Percentiles rank a stretch among this genome's conserved stretches.
Evolutionary conservation across 768 basidiomycete species (phyloP).

Genomic region (Trametes cubensis): DNA sequence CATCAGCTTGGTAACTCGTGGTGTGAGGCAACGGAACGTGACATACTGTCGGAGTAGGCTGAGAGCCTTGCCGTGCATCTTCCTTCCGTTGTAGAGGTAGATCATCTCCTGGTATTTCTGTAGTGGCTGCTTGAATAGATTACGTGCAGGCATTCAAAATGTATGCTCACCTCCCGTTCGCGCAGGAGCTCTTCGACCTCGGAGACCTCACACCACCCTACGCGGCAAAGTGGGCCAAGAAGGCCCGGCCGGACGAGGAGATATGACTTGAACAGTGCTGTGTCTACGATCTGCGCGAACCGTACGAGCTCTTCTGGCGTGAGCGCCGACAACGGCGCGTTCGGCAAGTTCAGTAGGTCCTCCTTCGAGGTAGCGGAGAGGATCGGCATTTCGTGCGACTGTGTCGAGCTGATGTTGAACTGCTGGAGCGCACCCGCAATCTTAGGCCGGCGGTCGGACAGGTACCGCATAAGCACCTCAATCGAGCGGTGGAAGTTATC

Average conservation of each 20-base stretch:
- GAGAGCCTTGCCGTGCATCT: slow-evolving; percentile 92
- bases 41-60: slow-evolving; percentile 81
- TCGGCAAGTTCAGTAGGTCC: slow-evolving; percentile 79
- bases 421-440: slow-evolving; percentile 74
- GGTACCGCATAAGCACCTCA: slow-evolving; percentile 84
- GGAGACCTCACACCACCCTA: slow-evolving; percentile 95
- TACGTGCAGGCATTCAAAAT: neutral
- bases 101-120: slow-evolving; percentile 93
- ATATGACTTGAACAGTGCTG: slow-evolving; percentile 92
- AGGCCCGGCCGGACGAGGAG: slow-evolving; percentile 78
- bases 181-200: slow-evolving; percentile 89
- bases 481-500: slow-evolving; percentile 71
- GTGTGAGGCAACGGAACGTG: neutral
- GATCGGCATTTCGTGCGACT: slow-evolving; percentile 66
- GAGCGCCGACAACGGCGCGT: slow-evolving; percentile 68
- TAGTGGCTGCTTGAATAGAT: neutral
- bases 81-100: slow-evolving; percentile 90
- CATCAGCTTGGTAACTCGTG: neutral
- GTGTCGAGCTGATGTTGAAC: slow-evolving; percentile 67
- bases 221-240: slow-evolving; percentile 83
- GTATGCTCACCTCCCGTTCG: slow-evolving; percentile 66
- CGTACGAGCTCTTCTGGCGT: slow-evolving; percentile 84
- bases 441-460: slow-evolving; percentile 89
- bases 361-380: slow-evolving; percentile 73
- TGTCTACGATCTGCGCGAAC: slow-evolving; percentile 93